Conservation (phyloP, 1,284 basidiomycete species). For the Malassezia dermatis region DNA sequence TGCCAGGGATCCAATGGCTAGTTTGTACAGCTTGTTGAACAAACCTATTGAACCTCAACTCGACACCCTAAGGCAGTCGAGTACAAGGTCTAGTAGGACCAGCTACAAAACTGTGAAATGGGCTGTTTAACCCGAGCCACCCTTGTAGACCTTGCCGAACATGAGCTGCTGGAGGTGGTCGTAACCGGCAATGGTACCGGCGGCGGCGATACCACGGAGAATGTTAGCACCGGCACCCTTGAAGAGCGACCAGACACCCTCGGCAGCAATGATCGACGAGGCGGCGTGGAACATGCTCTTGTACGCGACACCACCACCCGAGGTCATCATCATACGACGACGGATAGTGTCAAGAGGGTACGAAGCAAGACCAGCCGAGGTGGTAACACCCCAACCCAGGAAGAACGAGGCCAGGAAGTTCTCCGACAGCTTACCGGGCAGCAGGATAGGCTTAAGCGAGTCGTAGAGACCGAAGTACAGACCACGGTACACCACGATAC, state of each 20-base stretch:
- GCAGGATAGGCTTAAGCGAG: slow-evolving; percentile 48
- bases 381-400: slow-evolving; percentile 48
- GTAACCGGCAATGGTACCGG: slow-evolving; percentile 78
- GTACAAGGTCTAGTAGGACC: background rate
- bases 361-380: slow-evolving; percentile 48
- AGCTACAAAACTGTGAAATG: background rate
- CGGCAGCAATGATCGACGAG: slow-evolving; percentile 69
- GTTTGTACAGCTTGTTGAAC: background rate
- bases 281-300: slow-evolving; percentile 56
- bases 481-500: slow-evolving; percentile 49
- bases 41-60: background rate
- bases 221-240: slow-evolving; percentile 80
- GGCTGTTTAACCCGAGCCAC: slow-evolving; percentile 16
- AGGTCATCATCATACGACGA: slow-evolving; percentile 49
- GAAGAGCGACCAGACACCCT: slow-evolving; percentile 69
- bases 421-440: slow-evolving; percentile 42
- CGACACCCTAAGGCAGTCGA: background rate
- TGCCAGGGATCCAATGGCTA: background rate
- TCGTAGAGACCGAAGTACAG: slow-evolving; percentile 49
- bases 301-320: slow-evolving; percentile 46
- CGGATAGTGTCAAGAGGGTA: slow-evolving; percentile 49
- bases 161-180: slow-evolving; percentile 67
- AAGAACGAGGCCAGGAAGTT: slow-evolving; percentile 48
- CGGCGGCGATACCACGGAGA: slow-evolving; percentile 93
- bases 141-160: slow-evolving; percentile 49